phyloP scores from a whole-genome alignment of 2,329 filamentous ascomycete species.

The Drechmeria coniospora region DNA sequence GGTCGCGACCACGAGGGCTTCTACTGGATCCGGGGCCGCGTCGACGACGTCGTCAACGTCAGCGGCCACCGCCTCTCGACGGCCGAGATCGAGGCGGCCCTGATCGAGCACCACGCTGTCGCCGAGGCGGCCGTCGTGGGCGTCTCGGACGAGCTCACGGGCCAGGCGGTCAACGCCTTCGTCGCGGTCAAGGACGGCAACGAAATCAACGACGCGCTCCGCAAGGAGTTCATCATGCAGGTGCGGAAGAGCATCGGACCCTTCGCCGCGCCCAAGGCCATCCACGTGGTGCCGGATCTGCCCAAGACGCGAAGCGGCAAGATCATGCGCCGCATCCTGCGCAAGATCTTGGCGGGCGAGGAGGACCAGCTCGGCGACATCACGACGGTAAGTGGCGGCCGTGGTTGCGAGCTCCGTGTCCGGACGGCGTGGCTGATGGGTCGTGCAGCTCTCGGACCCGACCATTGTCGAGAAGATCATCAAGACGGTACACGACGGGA shows the following conservation, averaged over 20 bases:
- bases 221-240: constrained; percentile 87
- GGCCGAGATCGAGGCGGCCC: constrained; percentile 91
- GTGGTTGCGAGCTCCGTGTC: neutral
- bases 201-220: constrained; percentile 61
- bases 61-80: constrained; percentile 92
- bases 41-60: constrained; percentile 97
- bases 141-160: constrained; percentile 82
- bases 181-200: constrained; percentile 79
- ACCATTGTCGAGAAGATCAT: constrained; percentile 85
- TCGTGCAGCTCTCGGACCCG: constrained; percentile 68
- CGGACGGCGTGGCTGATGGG: neutral
- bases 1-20: constrained; percentile 95
- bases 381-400: constrained; percentile 52
- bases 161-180: constrained; percentile 94
- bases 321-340: constrained; percentile 94
- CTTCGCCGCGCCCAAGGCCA: constrained; percentile 88
- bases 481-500: constrained; percentile 52
- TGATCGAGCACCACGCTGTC: constrained; percentile 80
- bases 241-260: constrained; percentile 95
- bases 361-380: constrained; percentile 93
- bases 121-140: constrained; percentile 94
- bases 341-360: constrained; percentile 94
- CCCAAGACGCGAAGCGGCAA: constrained; percentile 96
- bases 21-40: constrained; percentile 98
- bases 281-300: constrained; percentile 81